Evolutionary conservation across 805 yeast species (phyloP).

Genomic region (Cyberlindnera sargentensis): DNA sequence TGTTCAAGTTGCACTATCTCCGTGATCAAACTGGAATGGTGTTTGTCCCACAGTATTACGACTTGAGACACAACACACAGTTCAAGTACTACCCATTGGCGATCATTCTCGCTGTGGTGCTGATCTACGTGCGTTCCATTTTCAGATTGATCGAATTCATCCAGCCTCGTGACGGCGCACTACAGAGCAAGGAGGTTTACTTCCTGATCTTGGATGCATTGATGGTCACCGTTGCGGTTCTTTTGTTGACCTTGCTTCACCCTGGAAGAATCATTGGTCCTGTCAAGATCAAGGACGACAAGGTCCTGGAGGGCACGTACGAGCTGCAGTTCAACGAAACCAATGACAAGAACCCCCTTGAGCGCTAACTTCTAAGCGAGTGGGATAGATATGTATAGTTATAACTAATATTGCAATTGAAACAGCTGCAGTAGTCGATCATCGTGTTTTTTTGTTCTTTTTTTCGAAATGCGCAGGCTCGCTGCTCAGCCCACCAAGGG

Average conservation of each 20-base stretch:
- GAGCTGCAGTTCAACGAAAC: no score
- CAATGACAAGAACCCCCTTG: no score
- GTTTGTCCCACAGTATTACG: conserved; percentile 4
- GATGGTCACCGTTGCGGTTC: conserved; percentile 47
- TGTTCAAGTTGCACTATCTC: conserved; percentile 26
- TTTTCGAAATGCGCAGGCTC: no score
- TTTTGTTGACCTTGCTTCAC: conserved; percentile 45
- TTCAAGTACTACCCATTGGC: conserved; percentile 34
- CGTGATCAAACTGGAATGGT: conserved; percentile 1
- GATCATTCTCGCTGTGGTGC: conserved; percentile 40
- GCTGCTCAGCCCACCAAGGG: no score
- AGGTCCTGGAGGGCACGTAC: no score
- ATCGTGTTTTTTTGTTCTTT: no score
- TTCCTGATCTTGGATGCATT: conserved; percentile 59
- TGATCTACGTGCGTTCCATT: conserved; percentile 59
- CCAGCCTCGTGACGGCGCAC: conserved; percentile 63
- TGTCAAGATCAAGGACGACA: not conserved
- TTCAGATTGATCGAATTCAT: conserved; percentile 69
- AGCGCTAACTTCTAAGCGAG: no score
- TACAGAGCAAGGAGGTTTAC: conserved; percentile 55
- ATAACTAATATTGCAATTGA: no score
- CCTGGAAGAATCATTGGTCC: conserved; percentile 51
- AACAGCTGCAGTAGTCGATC: no score
- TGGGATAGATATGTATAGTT: no score
- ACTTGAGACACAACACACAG: conserved; percentile 3